Evolutionary conservation across 2,329 filamentous ascomycete genomes (phyloP).

Genomic region (Curvularia sp.): DNA sequence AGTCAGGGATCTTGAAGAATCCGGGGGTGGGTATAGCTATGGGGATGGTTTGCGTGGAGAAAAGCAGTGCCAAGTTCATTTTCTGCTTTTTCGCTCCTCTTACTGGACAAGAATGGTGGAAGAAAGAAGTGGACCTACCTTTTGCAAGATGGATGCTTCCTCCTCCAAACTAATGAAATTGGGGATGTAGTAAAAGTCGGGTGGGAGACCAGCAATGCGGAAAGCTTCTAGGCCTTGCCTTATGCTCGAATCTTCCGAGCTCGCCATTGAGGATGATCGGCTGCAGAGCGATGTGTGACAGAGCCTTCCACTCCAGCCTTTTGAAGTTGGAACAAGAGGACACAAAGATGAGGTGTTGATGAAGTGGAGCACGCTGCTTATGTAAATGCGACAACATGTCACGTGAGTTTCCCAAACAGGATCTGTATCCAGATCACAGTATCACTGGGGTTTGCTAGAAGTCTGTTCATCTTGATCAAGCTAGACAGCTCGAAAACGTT

Average conservation of each 20-base stretch:
- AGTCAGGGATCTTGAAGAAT: not conserved
- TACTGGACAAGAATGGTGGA: too few species aligned
- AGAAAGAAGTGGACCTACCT: conserved; percentile 57
- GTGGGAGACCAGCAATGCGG: conserved; percentile 63
- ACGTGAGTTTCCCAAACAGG: conserved; percentile 3
- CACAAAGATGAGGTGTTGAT: not conserved
- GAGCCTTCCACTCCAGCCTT: not conserved
- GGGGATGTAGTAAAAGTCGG: conserved; percentile 80
- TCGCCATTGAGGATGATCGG: not conserved
- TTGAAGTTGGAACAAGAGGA: not conserved
- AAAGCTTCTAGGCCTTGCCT: conserved; percentile 22
- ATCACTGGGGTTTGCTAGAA: not conserved
- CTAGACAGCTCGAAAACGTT: not conserved
- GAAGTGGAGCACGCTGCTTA: not conserved
- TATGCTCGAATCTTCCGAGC: not conserved
- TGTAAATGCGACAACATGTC: not conserved
- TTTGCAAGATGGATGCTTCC: conserved; percentile 72
- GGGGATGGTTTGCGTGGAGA: not conserved
- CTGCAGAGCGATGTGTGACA: not conserved
- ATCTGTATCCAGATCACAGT: not conserved
- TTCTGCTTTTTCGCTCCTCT: not conserved
- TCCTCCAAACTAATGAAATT: conserved; percentile 82
- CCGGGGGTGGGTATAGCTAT: not conserved
- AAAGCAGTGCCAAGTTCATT: not conserved
- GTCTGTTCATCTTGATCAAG: not conserved